Evolutionary conservation across 2,329 filamentous ascomycete species (phyloP), one percentile per base, ranked within the genome.

Genomic region (Clonostachys chloroleuca): DNA sequence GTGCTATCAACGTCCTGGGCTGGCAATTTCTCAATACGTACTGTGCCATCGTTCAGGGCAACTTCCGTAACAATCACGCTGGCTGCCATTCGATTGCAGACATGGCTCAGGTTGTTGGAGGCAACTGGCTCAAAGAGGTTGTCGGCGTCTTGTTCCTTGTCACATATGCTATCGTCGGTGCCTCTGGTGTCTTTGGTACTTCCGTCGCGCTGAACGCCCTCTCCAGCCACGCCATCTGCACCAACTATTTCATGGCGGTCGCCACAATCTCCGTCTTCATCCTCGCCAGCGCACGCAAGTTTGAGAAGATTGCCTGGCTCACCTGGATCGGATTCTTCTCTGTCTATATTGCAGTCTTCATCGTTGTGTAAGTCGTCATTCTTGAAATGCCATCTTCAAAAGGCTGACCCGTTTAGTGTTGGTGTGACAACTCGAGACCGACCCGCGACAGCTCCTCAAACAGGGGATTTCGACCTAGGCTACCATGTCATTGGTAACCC

Each of bases 291-390:
- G 69, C 80, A 4, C 73, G 80, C 51, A 84, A 79, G 47, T 77
- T 83, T 53, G 70, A 78, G 45, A 77, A 82, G 54, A 76, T 85
- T 49, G 78, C 75, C 4, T 84, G 78, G 77, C 62, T 84, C 40
- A 81, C 79, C 1, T 85, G 78, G 74, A 73, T 71, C 12, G 82
- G 81, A 1, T 83, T 84, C 54, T 48, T 72, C 5, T 79, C 73
- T 30, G 74, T 85, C 36, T 83, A 79, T 52, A 62, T 72, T 14
- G 80, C 81, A 5, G 73, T 83, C 1, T 73, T 81, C 49, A 78
- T 81, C 46, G 68, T 81, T 42, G 77, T 81, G 54, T 68, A 59
- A 56, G 65, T 16, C 14, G 14, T 34, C 30, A 18, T 13, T 6
- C 14, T 34, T 34, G 2, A 2, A n/a, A 24, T 37, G 13, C 10